Evolutionary conservation across 805 yeast genomes (phyloP), one percentile per base, ranked within the genome.

Genomic region (Torulaspora gathmanii): DNA sequence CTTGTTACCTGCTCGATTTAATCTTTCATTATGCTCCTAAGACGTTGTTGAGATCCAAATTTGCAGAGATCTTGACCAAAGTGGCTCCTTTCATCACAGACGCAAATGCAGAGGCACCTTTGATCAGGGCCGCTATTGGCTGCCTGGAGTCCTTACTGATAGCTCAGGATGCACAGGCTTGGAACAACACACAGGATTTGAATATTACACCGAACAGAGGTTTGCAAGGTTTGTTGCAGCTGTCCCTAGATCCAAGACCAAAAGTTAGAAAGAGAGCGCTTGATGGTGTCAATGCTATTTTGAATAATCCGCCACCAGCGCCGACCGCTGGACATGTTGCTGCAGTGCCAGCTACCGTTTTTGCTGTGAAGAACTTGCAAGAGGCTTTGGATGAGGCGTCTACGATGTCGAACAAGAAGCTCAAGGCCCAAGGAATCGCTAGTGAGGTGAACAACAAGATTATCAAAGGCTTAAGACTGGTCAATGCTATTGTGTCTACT

Each of bases 191-290:
- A 26, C 60, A 65, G 49, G 78, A 61, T 47, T 67, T 67, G 65
- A 76, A 65, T 51, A 71, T 72, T 48, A 75, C 79, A 31, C 95
- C 96, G 40, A 79, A 77, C 60, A 78, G 95, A 72, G 96, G 93
- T 34, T 68, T 89, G 47, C 74, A 77, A 31, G 95, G 91, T 37
- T 67, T 90, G 47, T 67, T 90, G 47, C 88, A 86, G 62, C 73
- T 88, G 50, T 79, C 91, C 0, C 68, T 86, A 34, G 97, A 93
- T 65, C 83, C 85, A 37, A 79, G 98, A 61, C 99, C 99, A 29
- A 93, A 93, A 58, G 95, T 93, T 10, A 80, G 99, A 64, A 87
- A 85, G 76, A 83, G 97, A 71, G 95, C 98, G 1, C 84, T 82
- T 57, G 99, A 93, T 46, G 86, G 97, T 1, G 74, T 93, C n/a